phyloP scores from a whole-genome alignment of 768 basidiomycete species.

The Russula lepida region DNA sequence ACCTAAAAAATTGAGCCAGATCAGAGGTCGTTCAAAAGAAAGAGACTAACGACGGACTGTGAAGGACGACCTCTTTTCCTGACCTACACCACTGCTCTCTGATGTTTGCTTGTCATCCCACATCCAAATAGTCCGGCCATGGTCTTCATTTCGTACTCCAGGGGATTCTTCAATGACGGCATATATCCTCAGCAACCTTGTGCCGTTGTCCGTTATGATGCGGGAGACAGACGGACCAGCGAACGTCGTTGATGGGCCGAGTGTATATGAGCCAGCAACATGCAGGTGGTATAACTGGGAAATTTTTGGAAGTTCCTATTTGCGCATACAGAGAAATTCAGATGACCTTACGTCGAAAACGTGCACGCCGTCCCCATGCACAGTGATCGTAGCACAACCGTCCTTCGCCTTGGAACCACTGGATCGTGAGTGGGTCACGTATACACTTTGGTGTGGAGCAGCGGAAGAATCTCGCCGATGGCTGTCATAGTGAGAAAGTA shows the following conservation, averaged over 20 bases:
- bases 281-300: constrained; percentile 17
- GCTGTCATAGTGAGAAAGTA: constrained; percentile 17
- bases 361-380: constrained; percentile 69
- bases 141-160: constrained; percentile 3
- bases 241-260: constrained; percentile 21
- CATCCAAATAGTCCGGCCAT: constrained; percentile 18
- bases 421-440: constrained; percentile 30
- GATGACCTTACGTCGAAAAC: constrained; percentile 53
- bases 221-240: constrained; percentile 20
- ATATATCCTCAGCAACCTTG: constrained; percentile 16
- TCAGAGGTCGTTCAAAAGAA: constrained; percentile 1
- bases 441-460: constrained; percentile 22
- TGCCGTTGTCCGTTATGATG: constrained; percentile 1
- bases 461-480: background rate
- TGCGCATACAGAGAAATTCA: background rate
- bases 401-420: constrained; percentile 30
- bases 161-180: constrained; percentile 8
- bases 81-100: constrained; percentile 29
- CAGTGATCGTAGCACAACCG: constrained; percentile 57
- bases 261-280: constrained; percentile 12
- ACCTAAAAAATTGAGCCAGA: constrained; percentile 29
- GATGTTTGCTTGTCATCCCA: constrained; percentile 22
- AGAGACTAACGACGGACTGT: constrained; percentile 1
- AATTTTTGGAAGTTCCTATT: background rate
- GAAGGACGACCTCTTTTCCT: constrained; percentile 43